phyloP scores from a whole-genome alignment of 768 basidiomycete species.

The Glaciozyma martinii region DNA sequence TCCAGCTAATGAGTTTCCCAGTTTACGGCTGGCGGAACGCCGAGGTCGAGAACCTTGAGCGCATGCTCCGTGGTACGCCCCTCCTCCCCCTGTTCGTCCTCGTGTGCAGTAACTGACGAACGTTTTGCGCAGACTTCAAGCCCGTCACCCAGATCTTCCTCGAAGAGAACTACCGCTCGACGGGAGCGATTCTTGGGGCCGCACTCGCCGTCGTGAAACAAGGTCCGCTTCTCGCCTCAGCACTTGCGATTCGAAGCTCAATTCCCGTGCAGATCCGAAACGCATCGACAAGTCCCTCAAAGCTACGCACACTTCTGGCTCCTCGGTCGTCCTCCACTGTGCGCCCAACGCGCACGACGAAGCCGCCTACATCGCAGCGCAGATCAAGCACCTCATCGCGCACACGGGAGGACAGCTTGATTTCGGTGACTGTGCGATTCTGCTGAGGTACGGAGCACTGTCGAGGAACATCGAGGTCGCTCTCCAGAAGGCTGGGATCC shows the following conservation, averaged over 20 bases:
- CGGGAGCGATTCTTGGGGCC: conserved; percentile 60
- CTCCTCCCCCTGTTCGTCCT: neutral
- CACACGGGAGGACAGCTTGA: conserved; percentile 60
- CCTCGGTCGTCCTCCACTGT: conserved; percentile 51
- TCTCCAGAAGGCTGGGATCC: conserved; percentile 69
- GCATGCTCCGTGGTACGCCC: conserved; percentile 56
- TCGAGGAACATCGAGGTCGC: conserved; percentile 66
- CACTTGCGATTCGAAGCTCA: neutral
- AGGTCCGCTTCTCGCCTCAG: conserved; percentile 46
- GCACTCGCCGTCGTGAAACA: conserved; percentile 72
- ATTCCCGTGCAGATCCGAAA: conserved; percentile 50
- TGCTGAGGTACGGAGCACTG: conserved; percentile 73
- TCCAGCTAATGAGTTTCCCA: conserved; percentile 1
- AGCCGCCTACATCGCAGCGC: conserved; percentile 60
- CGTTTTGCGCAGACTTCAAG: conserved; percentile 50
- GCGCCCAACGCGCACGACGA: conserved; percentile 56
- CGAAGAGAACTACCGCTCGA: conserved; percentile 81
- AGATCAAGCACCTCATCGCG: conserved; percentile 69
- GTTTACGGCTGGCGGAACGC: conserved; percentile 82
- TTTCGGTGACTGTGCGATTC: conserved; percentile 72
- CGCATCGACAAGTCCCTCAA: conserved; percentile 66
- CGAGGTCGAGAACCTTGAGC: conserved; percentile 57
- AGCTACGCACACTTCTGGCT: conserved; percentile 58
- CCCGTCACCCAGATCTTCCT: conserved; percentile 60
- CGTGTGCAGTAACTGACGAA: neutral